A percentile compares a stretch with the other conserved stretches of the same genome.
These are phyloP conservation scores for Stellera chamaejasme DNA, from an alignment of 345 rosid species.

Conservation along the genomic window DNA sequence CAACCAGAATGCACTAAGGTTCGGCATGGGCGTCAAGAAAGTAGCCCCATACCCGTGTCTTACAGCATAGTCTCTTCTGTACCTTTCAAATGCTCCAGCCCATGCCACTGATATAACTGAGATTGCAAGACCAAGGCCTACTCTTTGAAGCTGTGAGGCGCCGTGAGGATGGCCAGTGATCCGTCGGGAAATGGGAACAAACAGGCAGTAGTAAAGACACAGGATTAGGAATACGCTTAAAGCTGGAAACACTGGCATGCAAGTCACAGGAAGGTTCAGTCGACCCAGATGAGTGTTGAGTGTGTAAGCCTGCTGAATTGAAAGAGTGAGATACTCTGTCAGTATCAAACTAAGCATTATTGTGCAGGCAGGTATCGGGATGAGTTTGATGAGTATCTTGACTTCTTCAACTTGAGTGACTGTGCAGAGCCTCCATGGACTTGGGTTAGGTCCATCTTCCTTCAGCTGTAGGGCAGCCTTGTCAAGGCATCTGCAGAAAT, in stretches of 20 bases:
- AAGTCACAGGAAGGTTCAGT: constrained; percentile 78
- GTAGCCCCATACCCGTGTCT: constrained; percentile 41
- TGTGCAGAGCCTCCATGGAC: constrained; percentile 86
- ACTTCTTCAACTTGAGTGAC: constrained; percentile 96
- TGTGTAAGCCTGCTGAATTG: constrained; percentile 85
- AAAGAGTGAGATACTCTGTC: constrained; percentile 79
- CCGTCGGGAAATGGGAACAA: constrained; percentile 65
- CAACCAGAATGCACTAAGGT: constrained; percentile 77
- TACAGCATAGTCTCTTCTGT: constrained; percentile 62
- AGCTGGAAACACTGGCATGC: constrained; percentile 94
- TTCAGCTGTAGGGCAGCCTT: constrained; percentile 78
- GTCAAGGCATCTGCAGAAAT: constrained; percentile 59
- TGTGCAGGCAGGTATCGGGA: constrained; percentile 79
- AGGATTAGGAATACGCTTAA: constrained; percentile 73
- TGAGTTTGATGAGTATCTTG: constrained; percentile 62
- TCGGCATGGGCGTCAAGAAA: constrained; percentile 57
- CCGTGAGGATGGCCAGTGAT: constrained; percentile 87
- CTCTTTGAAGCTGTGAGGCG: constrained; percentile 90
- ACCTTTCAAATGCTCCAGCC: constrained; percentile 74
- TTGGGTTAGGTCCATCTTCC: constrained; percentile 61
- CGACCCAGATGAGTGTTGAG: constrained; percentile 61
- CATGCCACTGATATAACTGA: constrained; percentile 64
- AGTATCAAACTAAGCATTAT: constrained; percentile 52
- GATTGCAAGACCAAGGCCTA: constrained; percentile 70
- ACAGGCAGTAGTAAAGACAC: constrained; percentile 57